These are phyloP conservation scores for Epichloe gansuensis DNA, from an alignment of 2,329 filamentous ascomycete genomes.

Conservation along the genomic window DNA sequence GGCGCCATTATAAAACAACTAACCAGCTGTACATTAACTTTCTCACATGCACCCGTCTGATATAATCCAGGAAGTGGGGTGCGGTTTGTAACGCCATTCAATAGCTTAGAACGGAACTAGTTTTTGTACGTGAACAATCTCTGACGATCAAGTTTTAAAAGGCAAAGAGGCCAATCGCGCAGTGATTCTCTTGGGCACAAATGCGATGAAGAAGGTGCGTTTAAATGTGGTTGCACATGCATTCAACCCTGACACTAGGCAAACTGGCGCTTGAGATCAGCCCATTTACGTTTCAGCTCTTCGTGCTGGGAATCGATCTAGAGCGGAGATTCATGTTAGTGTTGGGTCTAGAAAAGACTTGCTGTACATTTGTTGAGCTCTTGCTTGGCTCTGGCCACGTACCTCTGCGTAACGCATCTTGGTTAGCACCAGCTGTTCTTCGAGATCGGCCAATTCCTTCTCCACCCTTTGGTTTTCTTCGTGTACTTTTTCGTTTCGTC, in stretches of 20 bases:
- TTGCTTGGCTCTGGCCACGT: conserved; percentile 23
- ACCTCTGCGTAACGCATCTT: conserved; percentile 97
- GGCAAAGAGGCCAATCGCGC: too few species aligned
- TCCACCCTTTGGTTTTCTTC: conserved; percentile 83
- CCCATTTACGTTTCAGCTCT: conserved; percentile 59
- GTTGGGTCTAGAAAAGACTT: background rate
- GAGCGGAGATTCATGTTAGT: background rate
- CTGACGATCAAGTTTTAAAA: too few species aligned
- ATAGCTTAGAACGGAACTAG: background rate
- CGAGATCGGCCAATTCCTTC: conserved; percentile 82
- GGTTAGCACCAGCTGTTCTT: conserved; percentile 80
- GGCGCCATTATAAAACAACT: background rate
- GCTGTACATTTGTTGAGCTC: background rate
- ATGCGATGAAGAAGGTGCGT: background rate
- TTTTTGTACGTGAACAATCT: background rate
- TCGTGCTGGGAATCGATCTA: conserved; percentile 58
- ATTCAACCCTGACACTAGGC: conserved; percentile 13
- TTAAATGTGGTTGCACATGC: background rate
- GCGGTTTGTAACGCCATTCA: background rate
- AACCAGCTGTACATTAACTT: background rate
- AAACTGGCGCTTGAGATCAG: conserved; percentile 49
- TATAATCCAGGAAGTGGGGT: background rate
- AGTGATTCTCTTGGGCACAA: background rate
- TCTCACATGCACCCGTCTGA: background rate
- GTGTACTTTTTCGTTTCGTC: conserved; percentile 83